A percentile compares a stretch with the other conserved stretches of the same genome.
Evolutionary conservation across 2,329 filamentous ascomycete species (phyloP).

Genomic region (Fusarium secorum): DNA sequence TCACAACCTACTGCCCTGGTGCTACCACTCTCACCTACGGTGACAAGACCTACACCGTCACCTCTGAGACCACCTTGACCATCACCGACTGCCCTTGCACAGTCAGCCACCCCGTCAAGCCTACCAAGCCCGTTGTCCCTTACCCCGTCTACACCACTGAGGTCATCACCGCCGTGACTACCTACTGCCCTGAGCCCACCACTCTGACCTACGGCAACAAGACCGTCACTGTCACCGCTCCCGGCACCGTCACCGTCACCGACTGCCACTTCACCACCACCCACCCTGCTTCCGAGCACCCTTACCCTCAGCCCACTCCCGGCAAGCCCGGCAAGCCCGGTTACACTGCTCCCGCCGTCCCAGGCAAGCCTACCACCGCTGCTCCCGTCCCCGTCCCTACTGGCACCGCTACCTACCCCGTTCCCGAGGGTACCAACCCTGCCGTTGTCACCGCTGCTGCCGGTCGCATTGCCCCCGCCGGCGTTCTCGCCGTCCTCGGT

Average conservation of each 20-base stretch:
- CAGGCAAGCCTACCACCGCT: constrained; percentile 1
- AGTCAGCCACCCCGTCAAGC: constrained; percentile 62
- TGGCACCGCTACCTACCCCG: constrained; percentile 3
- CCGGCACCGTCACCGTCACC: constrained; percentile 21
- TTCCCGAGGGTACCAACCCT: constrained; percentile 59
- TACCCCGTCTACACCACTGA: constrained; percentile 19
- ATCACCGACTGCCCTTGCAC: constrained; percentile 78
- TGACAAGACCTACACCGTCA: constrained; percentile 73
- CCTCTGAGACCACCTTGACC: constrained; percentile 72
- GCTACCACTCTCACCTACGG: constrained; percentile 70
- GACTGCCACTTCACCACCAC: constrained; percentile 30
- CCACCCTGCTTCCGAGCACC: constrained; percentile 40
- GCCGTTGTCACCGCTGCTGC: constrained; percentile 63
- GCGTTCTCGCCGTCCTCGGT: constrained; percentile 64
- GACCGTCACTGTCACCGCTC: constrained; percentile 29
- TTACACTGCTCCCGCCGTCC: background rate
- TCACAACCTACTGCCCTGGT: constrained; percentile 76
- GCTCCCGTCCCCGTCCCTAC: constrained; percentile 33
- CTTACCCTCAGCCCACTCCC: constrained; percentile 25
- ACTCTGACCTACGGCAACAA: constrained; percentile 44
- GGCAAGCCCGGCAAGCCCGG: constrained; percentile 9
- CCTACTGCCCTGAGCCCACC: constrained; percentile 47
- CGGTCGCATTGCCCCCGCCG: constrained; percentile 46
- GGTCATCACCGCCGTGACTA: constrained; percentile 47
- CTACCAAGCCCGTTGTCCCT: constrained; percentile 22